Conservation (phyloP, 2,329 filamentous ascomycete species). For the Claviceps arundinis region DNA sequence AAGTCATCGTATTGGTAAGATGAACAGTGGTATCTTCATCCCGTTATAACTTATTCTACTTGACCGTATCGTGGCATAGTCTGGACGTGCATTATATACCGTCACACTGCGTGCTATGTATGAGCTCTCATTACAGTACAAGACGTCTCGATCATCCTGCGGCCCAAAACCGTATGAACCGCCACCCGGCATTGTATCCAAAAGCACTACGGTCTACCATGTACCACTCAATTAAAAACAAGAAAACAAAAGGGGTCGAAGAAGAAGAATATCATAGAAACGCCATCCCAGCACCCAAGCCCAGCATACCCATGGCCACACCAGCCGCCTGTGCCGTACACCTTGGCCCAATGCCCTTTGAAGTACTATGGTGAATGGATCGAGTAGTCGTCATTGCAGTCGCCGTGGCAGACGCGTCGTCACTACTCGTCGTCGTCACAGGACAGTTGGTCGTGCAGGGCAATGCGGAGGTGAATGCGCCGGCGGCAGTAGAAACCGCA, state of each 20-base stretch:
- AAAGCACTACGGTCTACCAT: too few species aligned
- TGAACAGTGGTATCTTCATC: too few species aligned
- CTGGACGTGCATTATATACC: too few species aligned
- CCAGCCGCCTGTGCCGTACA: constrained; percentile 16
- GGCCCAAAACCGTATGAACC: too few species aligned
- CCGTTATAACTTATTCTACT: too few species aligned
- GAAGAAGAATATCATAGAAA: constrained; percentile 3
- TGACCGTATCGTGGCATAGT: too few species aligned
- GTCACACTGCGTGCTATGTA: too few species aligned
- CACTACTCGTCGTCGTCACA: constrained; percentile 14
- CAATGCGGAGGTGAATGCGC: constrained; percentile 28
- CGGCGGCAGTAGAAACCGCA: constrained; percentile 31
- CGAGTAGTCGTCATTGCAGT: constrained; percentile 10
- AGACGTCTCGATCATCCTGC: too few species aligned
- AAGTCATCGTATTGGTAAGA: too few species aligned
- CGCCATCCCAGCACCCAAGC: constrained; percentile 17
- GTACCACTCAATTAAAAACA: neutral
- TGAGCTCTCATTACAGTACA: too few species aligned
- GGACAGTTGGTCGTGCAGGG: constrained; percentile 29
- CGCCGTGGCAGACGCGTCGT: constrained; percentile 8
- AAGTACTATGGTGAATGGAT: constrained; percentile 10
- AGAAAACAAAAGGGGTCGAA: neutral
- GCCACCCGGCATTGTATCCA: too few species aligned
- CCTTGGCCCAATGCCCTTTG: constrained; percentile 10
- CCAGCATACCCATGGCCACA: constrained; percentile 17